Percentiles rank a stretch among this genome's conserved stretches.
phyloP scores from a whole-genome alignment of 2,329 filamentous ascomycete genomes.

The Xylariaceae sp. region DNA sequence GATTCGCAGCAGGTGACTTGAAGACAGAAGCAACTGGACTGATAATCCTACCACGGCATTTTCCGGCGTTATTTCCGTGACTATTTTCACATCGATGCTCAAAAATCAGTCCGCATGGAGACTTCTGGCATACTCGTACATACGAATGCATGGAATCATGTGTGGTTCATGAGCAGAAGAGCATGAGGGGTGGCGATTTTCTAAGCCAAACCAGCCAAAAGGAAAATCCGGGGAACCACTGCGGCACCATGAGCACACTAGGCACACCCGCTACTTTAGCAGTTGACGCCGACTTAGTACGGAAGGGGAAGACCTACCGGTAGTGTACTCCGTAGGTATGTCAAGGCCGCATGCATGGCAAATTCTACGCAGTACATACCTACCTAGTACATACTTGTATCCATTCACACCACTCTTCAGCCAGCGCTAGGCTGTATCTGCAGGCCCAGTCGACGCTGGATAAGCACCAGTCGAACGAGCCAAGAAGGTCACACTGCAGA shows the following conservation, averaged over 20 bases:
- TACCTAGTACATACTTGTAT: too few relatives aligned
- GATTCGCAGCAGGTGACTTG: constrained; percentile 3
- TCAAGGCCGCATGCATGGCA: constrained; percentile 8
- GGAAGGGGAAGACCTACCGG: not conserved
- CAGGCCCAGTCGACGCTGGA: constrained; percentile 3
- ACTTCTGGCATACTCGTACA: not conserved
- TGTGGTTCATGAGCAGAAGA: not conserved
- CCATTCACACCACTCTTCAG: too few relatives aligned
- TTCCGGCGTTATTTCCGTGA: not conserved
- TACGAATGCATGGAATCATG: not conserved
- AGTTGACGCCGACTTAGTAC: not conserved
- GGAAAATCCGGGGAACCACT: constrained; percentile 11
- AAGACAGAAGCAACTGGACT: not conserved
- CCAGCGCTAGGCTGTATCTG: constrained; percentile 11
- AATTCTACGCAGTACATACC: not conserved
- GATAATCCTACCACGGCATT: not conserved
- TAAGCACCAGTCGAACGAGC: constrained; percentile 11
- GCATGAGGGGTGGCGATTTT: not conserved
- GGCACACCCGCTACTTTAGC: too few relatives aligned
- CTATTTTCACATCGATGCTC: constrained; percentile 2
- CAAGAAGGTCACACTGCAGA: constrained; percentile 18
- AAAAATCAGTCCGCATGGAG: not conserved
- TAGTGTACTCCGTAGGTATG: not conserved
- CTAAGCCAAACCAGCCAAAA: constrained; percentile 1
- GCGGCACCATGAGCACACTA: not conserved